These are phyloP conservation scores for Quercus robur DNA, from an alignment of 306 rosid genomes.

Conservation along the genomic window DNA sequence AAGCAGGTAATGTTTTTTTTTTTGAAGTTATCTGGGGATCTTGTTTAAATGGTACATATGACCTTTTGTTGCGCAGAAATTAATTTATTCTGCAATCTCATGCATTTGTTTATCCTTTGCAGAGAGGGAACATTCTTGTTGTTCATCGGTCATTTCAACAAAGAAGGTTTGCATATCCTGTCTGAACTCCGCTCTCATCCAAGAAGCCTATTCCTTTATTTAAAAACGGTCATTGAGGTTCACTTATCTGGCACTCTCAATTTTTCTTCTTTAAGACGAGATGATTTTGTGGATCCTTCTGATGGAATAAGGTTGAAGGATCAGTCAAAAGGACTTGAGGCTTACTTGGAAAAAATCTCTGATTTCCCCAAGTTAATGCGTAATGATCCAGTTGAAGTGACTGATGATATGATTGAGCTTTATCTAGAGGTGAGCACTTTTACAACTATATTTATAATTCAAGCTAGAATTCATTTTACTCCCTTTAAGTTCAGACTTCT, in stretches of 20 bases:
- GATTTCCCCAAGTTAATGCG: slow-evolving; percentile 75
- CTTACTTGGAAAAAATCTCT: slow-evolving; percentile 69
- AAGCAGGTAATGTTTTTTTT: slow-evolving; percentile 55
- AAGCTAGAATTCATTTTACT: slow-evolving; percentile 8
- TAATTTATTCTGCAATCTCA: slow-evolving; percentile 11
- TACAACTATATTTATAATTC: slow-evolving; percentile 1
- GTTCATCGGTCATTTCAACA: slow-evolving; percentile 62
- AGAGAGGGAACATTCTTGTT: slow-evolving; percentile 79
- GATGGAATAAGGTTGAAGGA: slow-evolving; percentile 44
- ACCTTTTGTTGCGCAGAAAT: background rate
- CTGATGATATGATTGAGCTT: slow-evolving; percentile 90
- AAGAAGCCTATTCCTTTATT: slow-evolving; percentile 81
- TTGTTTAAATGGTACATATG: background rate
- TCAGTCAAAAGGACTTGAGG: slow-evolving; percentile 48
- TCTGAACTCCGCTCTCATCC: slow-evolving; percentile 69
- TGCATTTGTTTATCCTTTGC: slow-evolving; percentile 23
- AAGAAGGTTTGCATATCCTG: slow-evolving; percentile 64
- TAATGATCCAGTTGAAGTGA: slow-evolving; percentile 66
- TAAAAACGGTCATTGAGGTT: slow-evolving; percentile 83
- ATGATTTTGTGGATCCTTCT: slow-evolving; percentile 27
- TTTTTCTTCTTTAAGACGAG: slow-evolving; percentile 57
- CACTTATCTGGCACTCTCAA: slow-evolving; percentile 78
- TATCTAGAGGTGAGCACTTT: slow-evolving; percentile 77
- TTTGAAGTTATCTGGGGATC: background rate
- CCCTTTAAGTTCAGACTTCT: no score